phyloP scores from a whole-genome alignment of 768 basidiomycete species.

The Naematelia encephala region DNA sequence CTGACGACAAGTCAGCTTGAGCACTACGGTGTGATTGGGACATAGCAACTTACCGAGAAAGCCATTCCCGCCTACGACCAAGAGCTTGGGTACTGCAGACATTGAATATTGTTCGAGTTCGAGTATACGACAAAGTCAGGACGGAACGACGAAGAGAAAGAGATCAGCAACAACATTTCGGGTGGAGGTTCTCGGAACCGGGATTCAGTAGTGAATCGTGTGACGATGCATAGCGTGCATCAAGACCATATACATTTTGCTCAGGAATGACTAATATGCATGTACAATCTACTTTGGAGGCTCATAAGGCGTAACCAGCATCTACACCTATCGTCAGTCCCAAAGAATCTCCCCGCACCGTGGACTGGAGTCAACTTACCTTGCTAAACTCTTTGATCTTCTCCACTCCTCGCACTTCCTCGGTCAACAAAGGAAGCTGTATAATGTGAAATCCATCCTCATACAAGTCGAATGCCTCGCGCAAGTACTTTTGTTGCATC shows the following conservation, averaged over 20 bases:
- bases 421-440: constrained; percentile 85
- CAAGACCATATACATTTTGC: too few species aligned
- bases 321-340: constrained; percentile 10
- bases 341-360: background rate
- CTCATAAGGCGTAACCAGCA: constrained; percentile 26
- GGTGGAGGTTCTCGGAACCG: too few species aligned
- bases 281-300: constrained; percentile 20
- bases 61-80: constrained; percentile 98
- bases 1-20: constrained; percentile 54
- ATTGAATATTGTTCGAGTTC: background rate
- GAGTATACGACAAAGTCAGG: background rate
- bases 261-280: background rate
- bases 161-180: background rate
- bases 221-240: too few species aligned
- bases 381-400: constrained; percentile 88
- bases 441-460: constrained; percentile 98
- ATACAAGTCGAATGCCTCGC: constrained; percentile 93
- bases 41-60: constrained; percentile 69
- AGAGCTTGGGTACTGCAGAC: constrained; percentile 55
- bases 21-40: background rate
- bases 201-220: too few species aligned
- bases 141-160: background rate
- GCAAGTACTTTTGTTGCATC: constrained; percentile 98
- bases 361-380: constrained; percentile 23
- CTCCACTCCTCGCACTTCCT: constrained; percentile 93